phyloP scores from a whole-genome alignment of 1,139 yeast species.

The Pneumocystis wakefieldiae region DNA sequence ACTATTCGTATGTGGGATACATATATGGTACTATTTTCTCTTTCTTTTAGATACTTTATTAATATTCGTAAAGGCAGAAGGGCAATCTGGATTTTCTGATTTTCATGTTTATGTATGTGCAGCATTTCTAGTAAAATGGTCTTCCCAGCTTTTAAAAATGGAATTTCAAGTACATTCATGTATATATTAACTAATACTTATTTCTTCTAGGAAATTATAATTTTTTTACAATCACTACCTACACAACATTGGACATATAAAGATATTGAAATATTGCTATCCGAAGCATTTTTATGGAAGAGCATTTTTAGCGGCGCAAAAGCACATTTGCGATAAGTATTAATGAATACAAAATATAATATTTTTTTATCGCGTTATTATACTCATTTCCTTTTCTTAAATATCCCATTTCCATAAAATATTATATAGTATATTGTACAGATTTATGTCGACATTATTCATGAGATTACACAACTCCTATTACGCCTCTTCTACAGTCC shows the following conservation, averaged over 20 bases:
- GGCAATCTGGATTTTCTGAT: conserved; percentile 67
- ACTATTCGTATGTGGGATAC: conserved; percentile 98
- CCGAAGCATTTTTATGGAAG: conserved; percentile 97
- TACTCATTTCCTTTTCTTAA: not conserved
- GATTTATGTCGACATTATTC: no score
- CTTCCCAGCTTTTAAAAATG: conserved; percentile 60
- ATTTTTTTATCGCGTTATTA: not conserved
- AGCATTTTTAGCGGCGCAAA: conserved; percentile 75
- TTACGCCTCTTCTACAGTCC: no score
- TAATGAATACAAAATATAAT: not conserved
- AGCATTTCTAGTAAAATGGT: conserved; percentile 85
- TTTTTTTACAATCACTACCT: conserved; percentile 79
- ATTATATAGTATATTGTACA: not conserved
- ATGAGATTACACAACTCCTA: no score
- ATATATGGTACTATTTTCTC: conserved; percentile 31
- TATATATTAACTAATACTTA: not conserved
- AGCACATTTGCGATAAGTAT: conserved; percentile 45
- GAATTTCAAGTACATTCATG: conserved; percentile 36
- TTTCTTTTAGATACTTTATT: not conserved
- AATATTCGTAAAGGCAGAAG: conserved; percentile 38
- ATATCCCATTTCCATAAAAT: not conserved
- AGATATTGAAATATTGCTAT: conserved; percentile 77
- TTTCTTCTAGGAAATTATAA: conserved; percentile 60
- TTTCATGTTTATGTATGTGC: conserved; percentile 97
- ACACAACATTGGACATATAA: conserved; percentile 74